A percentile compares a stretch with the other conserved stretches of the same genome.
Evolutionary conservation across 192 early-diverging fungal species (phyloP).

Genomic region (Umbelopsis sp.): DNA sequence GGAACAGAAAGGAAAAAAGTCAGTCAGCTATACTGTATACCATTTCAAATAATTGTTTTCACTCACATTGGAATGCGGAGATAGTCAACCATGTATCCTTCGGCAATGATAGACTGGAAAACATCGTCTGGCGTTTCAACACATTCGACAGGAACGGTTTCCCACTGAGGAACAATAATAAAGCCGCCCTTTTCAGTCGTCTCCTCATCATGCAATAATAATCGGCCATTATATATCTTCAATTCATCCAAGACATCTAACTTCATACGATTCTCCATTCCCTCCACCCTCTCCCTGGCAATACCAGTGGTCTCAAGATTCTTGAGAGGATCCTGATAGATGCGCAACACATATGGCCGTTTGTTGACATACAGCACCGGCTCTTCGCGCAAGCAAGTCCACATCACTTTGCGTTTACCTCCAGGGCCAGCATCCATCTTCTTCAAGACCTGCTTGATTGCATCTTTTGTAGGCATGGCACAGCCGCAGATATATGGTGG

Average conservation of each 20-base stretch:
- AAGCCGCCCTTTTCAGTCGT: constrained; percentile 44
- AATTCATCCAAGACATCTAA: constrained; percentile 53
- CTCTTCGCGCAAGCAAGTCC: constrained; percentile 69
- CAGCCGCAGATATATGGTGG: constrained; percentile 57
- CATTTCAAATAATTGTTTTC: not conserved
- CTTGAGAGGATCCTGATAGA: constrained; percentile 65
- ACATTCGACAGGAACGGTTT: constrained; percentile 51
- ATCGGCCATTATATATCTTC: constrained; percentile 49
- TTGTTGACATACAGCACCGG: constrained; percentile 66
- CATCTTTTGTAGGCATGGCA: constrained; percentile 67
- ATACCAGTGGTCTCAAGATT: constrained; percentile 70
- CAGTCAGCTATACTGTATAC: not conserved
- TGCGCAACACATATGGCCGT: constrained; percentile 59
- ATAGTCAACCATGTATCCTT: constrained; percentile 62
- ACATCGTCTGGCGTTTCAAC: constrained; percentile 62
- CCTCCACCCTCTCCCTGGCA: constrained; percentile 61
- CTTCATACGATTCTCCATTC: constrained; percentile 67
- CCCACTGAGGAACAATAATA: constrained; percentile 53
- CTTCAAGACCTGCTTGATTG: constrained; percentile 49
- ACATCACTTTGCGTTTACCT: constrained; percentile 47
- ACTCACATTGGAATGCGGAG: constrained; percentile 61
- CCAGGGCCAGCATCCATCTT: constrained; percentile 53
- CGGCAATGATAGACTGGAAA: constrained; percentile 52
- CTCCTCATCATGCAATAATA: constrained; percentile 65
- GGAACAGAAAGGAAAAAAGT: not conserved